Conservation (phyloP, 805 yeast species). For the Phaffomyces opuntiae region DNA sequence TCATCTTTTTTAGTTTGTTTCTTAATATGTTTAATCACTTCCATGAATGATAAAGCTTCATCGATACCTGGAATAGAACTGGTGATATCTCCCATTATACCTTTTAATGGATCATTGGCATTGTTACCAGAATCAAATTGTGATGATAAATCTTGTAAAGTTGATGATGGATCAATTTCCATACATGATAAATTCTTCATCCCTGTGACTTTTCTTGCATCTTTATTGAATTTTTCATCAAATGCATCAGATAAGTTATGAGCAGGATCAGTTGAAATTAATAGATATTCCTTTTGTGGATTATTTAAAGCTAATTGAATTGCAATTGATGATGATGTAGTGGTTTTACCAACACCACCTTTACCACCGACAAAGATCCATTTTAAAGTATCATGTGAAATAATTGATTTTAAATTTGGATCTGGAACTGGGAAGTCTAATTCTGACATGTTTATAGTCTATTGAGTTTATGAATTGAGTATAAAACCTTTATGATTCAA, state of each 20-base stretch:
- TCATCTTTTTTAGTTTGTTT: conserved; percentile 41
- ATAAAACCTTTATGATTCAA: background rate
- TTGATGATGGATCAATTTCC: conserved; percentile 97
- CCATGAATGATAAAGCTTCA: conserved; percentile 96
- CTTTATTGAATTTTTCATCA: conserved; percentile 96
- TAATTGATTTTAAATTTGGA: conserved; percentile 62
- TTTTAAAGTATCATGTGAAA: conserved; percentile 63
- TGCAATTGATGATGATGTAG: conserved; percentile 93
- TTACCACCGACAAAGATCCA: conserved; percentile 99
- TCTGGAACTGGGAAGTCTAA: conserved; percentile 32
- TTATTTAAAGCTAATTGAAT: conserved; percentile 84
- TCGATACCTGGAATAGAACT: conserved; percentile 97
- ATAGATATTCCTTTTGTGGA: conserved; percentile 71
- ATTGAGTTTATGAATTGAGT: background rate
- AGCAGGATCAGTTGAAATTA: conserved; percentile 97
- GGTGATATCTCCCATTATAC: conserved; percentile 84
- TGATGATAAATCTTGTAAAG: conserved; percentile 79
- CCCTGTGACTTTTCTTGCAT: conserved; percentile 90
- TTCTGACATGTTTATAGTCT: conserved; percentile 15
- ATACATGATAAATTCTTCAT: conserved; percentile 84
- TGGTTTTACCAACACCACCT: conserved; percentile 99
- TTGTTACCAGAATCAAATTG: conserved; percentile 28
- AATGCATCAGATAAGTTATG: conserved; percentile 97
- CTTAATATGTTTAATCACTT: conserved; percentile 93
- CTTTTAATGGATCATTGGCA: conserved; percentile 49